Conservation (phyloP, 2,329 filamentous ascomycete genomes). For the Alternaria gaisen region DNA sequence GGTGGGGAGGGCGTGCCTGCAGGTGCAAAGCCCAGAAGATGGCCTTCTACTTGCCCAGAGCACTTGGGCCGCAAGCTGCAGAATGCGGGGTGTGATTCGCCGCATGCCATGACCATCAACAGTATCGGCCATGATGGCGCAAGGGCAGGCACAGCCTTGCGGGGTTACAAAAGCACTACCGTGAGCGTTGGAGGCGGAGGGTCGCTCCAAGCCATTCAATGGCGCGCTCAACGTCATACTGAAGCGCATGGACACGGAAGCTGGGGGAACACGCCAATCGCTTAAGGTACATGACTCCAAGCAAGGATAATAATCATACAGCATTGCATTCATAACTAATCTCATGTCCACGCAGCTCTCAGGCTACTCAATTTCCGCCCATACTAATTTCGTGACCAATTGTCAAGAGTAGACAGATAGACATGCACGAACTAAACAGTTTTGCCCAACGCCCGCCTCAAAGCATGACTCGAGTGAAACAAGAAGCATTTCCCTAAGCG, state of each 20-base stretch:
- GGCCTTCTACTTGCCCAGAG: conserved; percentile 19
- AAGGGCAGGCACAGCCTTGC: conserved; percentile 20
- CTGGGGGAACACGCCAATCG: conserved; percentile 23
- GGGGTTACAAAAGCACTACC: conserved; percentile 13
- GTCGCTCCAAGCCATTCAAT: conserved; percentile 22
- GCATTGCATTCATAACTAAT: conserved; percentile 10
- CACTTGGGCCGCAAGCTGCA: conserved; percentile 28
- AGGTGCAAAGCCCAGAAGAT: conserved; percentile 7
- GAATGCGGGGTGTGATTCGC: conserved; percentile 32
- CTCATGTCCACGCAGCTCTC: not conserved
- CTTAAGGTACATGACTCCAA: conserved; percentile 15
- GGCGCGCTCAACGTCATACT: conserved; percentile 27
- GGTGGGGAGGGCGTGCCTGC: conserved; percentile 30
- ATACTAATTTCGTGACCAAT: conserved; percentile 6
- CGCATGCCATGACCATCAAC: conserved; percentile 23
- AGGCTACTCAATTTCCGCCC: not conserved
- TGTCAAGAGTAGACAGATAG: conserved; percentile 9
- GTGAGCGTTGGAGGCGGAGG: conserved; percentile 5
- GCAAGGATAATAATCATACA: not conserved
- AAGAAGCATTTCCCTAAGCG: conserved; percentile 19
- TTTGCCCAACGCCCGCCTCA: conserved; percentile 16
- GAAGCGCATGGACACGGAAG: conserved; percentile 5
- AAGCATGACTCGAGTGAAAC: conserved; percentile 8
- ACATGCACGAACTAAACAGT: conserved; percentile 3
- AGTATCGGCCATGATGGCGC: conserved; percentile 17